Evolutionary conservation across 129 eudicot species (phyloP).

Genomic region (Flaveria robusta): DNA sequence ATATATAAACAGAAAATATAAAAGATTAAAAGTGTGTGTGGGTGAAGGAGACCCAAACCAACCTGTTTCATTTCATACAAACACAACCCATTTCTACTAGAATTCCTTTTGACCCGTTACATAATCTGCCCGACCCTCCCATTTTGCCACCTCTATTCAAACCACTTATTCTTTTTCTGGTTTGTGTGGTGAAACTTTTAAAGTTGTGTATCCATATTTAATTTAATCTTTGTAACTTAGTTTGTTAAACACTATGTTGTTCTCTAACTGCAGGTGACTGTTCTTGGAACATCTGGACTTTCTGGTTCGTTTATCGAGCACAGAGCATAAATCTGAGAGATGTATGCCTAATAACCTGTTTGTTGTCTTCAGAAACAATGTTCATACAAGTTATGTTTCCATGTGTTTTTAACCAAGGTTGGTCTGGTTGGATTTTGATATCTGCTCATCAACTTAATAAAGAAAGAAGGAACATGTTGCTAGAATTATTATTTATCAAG

Average conservation of each 20-base stretch:
- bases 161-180: background rate
- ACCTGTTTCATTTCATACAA: background rate
- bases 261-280: slow-evolving; percentile 72
- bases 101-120: background rate
- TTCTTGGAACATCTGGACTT: slow-evolving; percentile 94
- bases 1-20: background rate
- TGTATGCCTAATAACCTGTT: slow-evolving; percentile 20
- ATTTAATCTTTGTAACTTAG: background rate
- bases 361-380: slow-evolving; percentile 33
- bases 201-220: background rate
- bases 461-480: slow-evolving; percentile 6
- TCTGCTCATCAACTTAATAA: slow-evolving; percentile 32
- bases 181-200: background rate
- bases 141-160: background rate
- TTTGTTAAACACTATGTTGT: background rate
- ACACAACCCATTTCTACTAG: background rate
- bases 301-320: slow-evolving; percentile 93
- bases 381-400: slow-evolving; percentile 25
- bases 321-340: slow-evolving; percentile 49
- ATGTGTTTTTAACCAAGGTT: slow-evolving; percentile 16
- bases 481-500: background rate
- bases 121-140: background rate
- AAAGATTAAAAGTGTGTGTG: background rate
- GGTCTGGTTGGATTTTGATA: slow-evolving; percentile 31
- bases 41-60: background rate